Percentiles rank a stretch among this genome's conserved stretches.
phyloP scores from a whole-genome alignment of 1,139 yeast species.

The Debaryomyces subglobosus region DNA sequence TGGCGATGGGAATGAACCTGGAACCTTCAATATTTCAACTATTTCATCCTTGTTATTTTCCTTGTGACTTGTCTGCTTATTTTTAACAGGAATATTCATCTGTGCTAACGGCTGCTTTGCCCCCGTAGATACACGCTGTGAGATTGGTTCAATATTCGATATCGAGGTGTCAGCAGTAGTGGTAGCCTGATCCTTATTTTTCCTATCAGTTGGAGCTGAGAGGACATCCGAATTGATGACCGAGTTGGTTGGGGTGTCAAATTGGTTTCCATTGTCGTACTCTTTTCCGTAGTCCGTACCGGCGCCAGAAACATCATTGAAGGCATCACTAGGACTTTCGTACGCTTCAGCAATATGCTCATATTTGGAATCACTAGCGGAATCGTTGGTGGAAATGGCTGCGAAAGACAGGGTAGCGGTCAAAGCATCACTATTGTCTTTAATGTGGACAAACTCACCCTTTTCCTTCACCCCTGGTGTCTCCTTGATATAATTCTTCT shows the following conservation, averaged over 20 bases:
- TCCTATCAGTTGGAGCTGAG: constrained; percentile 11
- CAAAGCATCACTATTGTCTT: constrained; percentile 27
- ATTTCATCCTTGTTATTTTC: constrained; percentile 8
- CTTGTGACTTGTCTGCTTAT: constrained; percentile 1
- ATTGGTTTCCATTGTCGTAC: constrained; percentile 15
- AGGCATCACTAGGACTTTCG: neutral
- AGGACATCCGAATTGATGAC: constrained; percentile 20
- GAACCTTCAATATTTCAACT: constrained; percentile 19
- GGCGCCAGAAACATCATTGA: constrained; percentile 2
- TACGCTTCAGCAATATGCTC: neutral
- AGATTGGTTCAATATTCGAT: neutral
- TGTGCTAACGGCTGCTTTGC: neutral
- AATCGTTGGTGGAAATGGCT: constrained; percentile 32
- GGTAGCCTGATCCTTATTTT: neutral
- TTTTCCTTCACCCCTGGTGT: neutral
- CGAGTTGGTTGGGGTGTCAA: constrained; percentile 29
- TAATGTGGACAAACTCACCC: constrained; percentile 6
- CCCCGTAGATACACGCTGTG: neutral
- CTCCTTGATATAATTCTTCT: constrained; percentile 3
- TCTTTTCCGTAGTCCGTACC: constrained; percentile 16
- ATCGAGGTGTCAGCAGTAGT: constrained; percentile 11
- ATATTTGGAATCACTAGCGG: neutral
- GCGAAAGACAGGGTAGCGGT: constrained; percentile 46
- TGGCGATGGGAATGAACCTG: constrained; percentile 28
- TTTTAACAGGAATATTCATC: neutral